Percentiles rank a stretch among this genome's conserved stretches.
phyloP scores from a whole-genome alignment of 495 filamentous ascomycete species.

The Gamarada debralockiae region DNA sequence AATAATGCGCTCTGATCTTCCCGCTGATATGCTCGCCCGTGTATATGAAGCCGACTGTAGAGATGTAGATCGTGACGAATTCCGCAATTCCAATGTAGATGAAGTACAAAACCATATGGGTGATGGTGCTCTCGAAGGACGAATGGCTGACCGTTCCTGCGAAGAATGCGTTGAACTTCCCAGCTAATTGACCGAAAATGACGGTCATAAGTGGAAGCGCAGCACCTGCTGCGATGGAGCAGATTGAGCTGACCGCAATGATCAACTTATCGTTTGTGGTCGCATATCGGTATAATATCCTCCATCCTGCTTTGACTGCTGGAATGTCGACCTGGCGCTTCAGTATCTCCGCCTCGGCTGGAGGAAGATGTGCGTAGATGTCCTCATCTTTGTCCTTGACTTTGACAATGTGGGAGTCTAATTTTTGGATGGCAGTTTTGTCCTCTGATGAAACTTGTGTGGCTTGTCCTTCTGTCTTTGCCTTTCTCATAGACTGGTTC shows the following conservation, averaged over 20 bases:
- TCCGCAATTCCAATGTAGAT: slow-evolving; percentile 86
- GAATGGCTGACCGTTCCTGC: slow-evolving; percentile 38
- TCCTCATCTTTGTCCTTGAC: slow-evolving; percentile 42
- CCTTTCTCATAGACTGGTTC: slow-evolving; percentile 16
- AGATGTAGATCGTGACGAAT: slow-evolving; percentile 75
- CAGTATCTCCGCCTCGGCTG: slow-evolving; percentile 62
- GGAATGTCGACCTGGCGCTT: slow-evolving; percentile 68
- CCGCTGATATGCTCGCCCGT: slow-evolving; percentile 83
- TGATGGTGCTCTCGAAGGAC: slow-evolving; percentile 57
- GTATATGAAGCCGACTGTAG: slow-evolving; percentile 89
- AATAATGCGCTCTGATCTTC: slow-evolving; percentile 82
- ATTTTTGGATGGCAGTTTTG: slow-evolving; percentile 32
- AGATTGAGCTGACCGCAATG: slow-evolving; percentile 59
- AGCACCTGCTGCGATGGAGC: slow-evolving; percentile 74
- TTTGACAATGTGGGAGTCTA: slow-evolving; percentile 47
- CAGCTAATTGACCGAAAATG: slow-evolving; percentile 73
- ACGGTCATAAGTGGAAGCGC: slow-evolving; percentile 86
- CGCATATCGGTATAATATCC: slow-evolving; percentile 75
- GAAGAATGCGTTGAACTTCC: slow-evolving; percentile 65
- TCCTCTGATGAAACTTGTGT: neutral
- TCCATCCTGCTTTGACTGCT: slow-evolving; percentile 58
- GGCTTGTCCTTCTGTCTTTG: slow-evolving; percentile 3
- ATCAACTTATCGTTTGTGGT: slow-evolving; percentile 71
- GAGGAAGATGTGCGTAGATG: slow-evolving; percentile 52
- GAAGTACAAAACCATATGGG: slow-evolving; percentile 75